phyloP scores from a whole-genome alignment of 2,329 filamentous ascomycete genomes.

The Phaeosphaeriaceae sp. region DNA sequence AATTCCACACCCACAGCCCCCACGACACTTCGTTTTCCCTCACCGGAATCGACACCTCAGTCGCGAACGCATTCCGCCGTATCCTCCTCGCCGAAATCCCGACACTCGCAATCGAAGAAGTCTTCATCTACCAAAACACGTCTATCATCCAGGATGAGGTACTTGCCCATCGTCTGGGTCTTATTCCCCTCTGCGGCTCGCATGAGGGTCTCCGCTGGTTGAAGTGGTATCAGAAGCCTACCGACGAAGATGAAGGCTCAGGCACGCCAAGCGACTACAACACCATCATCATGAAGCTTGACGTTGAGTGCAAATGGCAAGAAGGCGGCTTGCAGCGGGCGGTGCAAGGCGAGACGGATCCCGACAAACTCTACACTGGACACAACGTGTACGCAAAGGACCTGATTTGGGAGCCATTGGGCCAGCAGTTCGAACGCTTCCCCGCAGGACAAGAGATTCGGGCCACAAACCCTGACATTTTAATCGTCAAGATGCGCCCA shows the following conservation, averaged over 20 bases:
- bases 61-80: slow-evolving; percentile 96
- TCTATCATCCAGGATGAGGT: slow-evolving; percentile 98
- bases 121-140: slow-evolving; percentile 95
- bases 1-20: slow-evolving; percentile 83
- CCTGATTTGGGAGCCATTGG: slow-evolving; percentile 77
- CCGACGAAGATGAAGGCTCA: slow-evolving; percentile 54
- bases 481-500: slow-evolving; percentile 92
- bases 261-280: slow-evolving; percentile 74
- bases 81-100: slow-evolving; percentile 95
- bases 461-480: slow-evolving; percentile 87
- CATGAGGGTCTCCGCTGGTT: slow-evolving; percentile 81
- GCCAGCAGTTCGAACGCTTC: slow-evolving; percentile 56
- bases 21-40: slow-evolving; percentile 88
- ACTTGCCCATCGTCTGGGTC: slow-evolving; percentile 84
- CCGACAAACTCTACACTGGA: slow-evolving; percentile 82
- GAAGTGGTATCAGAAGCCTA: slow-evolving; percentile 79
- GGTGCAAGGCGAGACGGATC: slow-evolving; percentile 76
- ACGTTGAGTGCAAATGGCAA: slow-evolving; percentile 82
- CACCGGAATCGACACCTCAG: slow-evolving; percentile 86
- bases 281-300: slow-evolving; percentile 79
- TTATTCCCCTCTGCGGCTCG: slow-evolving; percentile 86
- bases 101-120: slow-evolving; percentile 90
- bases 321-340: slow-evolving; percentile 64
- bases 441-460: slow-evolving; percentile 67
- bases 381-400: slow-evolving; percentile 67